Evolutionary conservation across 257 asterid species (phyloP), one percentile per base, ranked within the genome.

Genomic region (Salvia splendens): DNA sequence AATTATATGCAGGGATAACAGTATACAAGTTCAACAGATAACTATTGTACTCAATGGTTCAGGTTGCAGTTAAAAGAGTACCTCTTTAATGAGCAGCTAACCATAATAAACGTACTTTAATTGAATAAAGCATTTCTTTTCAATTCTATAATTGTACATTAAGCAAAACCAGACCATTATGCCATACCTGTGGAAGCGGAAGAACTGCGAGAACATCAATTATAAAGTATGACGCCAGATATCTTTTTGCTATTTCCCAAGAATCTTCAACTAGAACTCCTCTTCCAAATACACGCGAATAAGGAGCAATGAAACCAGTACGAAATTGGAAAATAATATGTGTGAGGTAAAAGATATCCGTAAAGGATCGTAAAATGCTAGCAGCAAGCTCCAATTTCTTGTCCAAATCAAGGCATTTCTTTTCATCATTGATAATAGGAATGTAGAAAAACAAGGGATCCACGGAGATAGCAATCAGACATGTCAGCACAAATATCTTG

Each of bases 211-310:
- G 99, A 77, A 91, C 74, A 74, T 94, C 99, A 54, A 94, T 84
- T 61, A 83, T 75, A 77, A 94, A 94, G 83, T 88, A 79, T 9
- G 95, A 87, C 17, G 98, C 76, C 75, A 94, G 78, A 78, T 94
- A 94, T 84, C 95, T 83, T 85, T 87, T 91, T 54, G 99, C 98
- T 56, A 94, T 91, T 80, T 79, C 93, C 96, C 98, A 84, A 3
- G 93, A 80, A 79, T 94, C 95, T 79, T 94, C 90, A 60, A 94
- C 96, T 64, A 94, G 79, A 80, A 91, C 95, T 5, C 99, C 99
- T 87, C 99, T 86, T 74, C 99, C 99, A 73, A 94, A 94, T 57
- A 94, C 99, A 68, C 99, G 96, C 0, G 99, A 94, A 45, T 89
- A 82, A 61, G 98, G 99, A 68, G 97, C 96, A 64, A 94, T 91